A percentile compares a stretch with the other conserved stretches of the same genome.
Conservation (phyloP, 208 protist genomes). For the Leishmania mexicana region DNA sequence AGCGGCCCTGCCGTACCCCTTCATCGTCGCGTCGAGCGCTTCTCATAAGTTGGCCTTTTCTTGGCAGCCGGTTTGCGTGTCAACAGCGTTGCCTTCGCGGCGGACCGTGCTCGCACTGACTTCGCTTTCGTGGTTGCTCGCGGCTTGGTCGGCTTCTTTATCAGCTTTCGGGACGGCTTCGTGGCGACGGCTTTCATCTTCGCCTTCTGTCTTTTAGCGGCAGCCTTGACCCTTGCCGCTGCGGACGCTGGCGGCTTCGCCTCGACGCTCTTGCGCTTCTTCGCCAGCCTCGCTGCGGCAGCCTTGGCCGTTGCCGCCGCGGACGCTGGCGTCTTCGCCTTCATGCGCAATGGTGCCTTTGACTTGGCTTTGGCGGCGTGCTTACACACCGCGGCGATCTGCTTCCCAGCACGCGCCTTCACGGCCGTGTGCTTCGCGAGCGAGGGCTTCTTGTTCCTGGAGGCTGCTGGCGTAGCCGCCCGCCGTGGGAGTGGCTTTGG, state of each 20-base stretch:
- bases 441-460: slow-evolving; percentile 4
- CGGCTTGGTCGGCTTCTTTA: neutral
- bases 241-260: neutral
- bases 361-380: neutral
- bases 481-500: neutral
- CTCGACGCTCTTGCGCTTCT: neutral
- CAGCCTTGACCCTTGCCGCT: neutral
- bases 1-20: neutral
- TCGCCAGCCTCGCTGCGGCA: neutral
- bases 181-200: neutral
- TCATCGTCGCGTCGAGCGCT: neutral
- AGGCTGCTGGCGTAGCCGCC: neutral
- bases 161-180: neutral
- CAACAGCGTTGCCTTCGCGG: slow-evolving; percentile 4
- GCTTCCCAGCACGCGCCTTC: neutral
- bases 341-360: neutral
- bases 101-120: neutral
- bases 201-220: neutral
- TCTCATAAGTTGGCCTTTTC: neutral
- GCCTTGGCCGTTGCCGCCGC: neutral
- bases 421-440: slow-evolving; percentile 14
- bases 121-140: neutral
- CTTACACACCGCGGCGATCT: neutral
- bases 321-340: neutral
- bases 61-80: neutral